phyloP scores from a whole-genome alignment of 768 basidiomycete species.

The Psilocybe azurescens region DNA sequence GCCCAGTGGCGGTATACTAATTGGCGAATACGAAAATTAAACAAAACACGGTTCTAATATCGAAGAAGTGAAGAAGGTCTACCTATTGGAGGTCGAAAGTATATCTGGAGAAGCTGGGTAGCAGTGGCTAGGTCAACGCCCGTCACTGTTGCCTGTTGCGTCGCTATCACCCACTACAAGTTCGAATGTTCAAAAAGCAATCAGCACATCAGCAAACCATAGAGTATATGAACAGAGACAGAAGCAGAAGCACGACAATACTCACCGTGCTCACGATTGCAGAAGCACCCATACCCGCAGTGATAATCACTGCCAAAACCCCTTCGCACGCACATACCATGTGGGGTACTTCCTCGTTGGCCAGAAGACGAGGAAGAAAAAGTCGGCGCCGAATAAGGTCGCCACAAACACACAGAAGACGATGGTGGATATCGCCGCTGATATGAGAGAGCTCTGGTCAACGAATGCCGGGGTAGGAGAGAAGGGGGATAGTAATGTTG shows the following conservation, averaged over 20 bases:
- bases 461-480: conserved; percentile 21
- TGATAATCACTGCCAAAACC: conserved; percentile 27
- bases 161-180: conserved; percentile 32
- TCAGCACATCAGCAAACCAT: neutral
- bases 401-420: conserved; percentile 41
- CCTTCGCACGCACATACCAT: conserved; percentile 34
- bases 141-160: conserved; percentile 28
- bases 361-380: conserved; percentile 42
- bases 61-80: conserved; percentile 4
- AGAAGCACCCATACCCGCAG: conserved; percentile 32
- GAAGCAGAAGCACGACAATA: neutral
- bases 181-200: neutral
- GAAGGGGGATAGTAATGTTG: neutral
- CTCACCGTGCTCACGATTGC: conserved; percentile 38
- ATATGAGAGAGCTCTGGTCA: conserved; percentile 37
- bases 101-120: conserved; percentile 22
- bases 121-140: conserved; percentile 25
- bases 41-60: neutral
- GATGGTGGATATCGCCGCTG: conserved; percentile 34
- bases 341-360: conserved; percentile 34
- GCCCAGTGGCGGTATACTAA: conserved; percentile 34
- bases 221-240: too few relatives aligned
- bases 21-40: neutral
- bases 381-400: conserved; percentile 40
- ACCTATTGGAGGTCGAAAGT: conserved; percentile 34